A percentile compares a stretch with the other conserved stretches of the same genome.
phyloP scores from a whole-genome alignment of 2,329 filamentous ascomycete species.

The Neoascochyta sp. region DNA sequence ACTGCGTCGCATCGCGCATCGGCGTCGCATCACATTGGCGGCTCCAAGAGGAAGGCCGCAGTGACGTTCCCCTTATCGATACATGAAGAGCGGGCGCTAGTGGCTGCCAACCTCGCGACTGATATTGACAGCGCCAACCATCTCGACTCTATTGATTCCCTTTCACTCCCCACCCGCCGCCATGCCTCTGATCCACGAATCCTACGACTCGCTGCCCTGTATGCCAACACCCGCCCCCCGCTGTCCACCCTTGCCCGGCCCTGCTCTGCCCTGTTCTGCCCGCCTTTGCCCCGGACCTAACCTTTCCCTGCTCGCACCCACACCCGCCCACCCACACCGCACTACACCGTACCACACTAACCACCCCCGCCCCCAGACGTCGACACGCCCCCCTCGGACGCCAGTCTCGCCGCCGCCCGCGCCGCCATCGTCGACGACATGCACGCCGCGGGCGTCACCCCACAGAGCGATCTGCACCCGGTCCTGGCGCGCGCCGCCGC shows the following conservation, averaged over 20 bases:
- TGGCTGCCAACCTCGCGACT: too few relatives aligned
- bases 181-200: conserved; percentile 66
- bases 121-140: too few relatives aligned
- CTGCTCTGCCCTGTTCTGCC: conserved; percentile 39
- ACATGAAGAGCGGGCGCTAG: too few relatives aligned
- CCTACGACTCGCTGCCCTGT: conserved; percentile 81
- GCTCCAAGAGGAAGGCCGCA: too few relatives aligned
- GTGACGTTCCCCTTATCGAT: too few relatives aligned
- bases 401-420: conserved; percentile 64
- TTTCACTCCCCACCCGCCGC: conserved; percentile 21
- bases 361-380: conserved; percentile 72
- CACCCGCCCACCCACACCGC: too few relatives aligned
- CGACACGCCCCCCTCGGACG: conserved; percentile 65
- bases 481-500: conserved; percentile 52
- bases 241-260: too few relatives aligned
- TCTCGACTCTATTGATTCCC: too few relatives aligned
- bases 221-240: too few relatives aligned
- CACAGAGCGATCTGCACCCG: conserved; percentile 53
- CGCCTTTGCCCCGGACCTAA: conserved; percentile 59
- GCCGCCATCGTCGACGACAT: conserved; percentile 79
- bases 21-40: too few relatives aligned
- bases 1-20: too few relatives aligned
- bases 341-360: conserved; percentile 47
- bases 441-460: conserved; percentile 42
- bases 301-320: too few relatives aligned